Base-by-base conservation (phyloP, 306 rosid genomes). In the Quercus gilva region DNA sequence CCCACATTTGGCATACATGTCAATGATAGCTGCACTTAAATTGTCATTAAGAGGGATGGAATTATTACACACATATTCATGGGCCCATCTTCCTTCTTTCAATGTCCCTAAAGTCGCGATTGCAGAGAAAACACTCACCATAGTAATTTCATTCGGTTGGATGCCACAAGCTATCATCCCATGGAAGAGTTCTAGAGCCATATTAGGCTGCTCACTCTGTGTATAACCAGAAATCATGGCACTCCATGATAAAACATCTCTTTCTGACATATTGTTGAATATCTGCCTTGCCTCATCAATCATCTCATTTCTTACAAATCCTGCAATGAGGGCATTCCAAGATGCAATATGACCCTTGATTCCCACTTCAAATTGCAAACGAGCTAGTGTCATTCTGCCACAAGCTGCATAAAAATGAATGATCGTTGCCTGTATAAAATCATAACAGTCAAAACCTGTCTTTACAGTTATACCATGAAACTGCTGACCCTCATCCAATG, bases 1-100 rank as follows among this genome's bases (percentile, higher is more conserved):
- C 86, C 99, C 98, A 70, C 98, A 95, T 78, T 95, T 92, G 53
- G 98, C 91, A 83, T 95, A 92, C 99, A 95, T 91, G 80, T 95
- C 97, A 57, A 92, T 79, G 71, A 95, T 51, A 17, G 97, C 94
- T 17, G 98, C 94, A 73, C 85, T 82, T 74, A 95, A 85, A 79
- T 95, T 95, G 84, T 91, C 98, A 73, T 85, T 88, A 67, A 92
- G 86, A 77, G 88, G 88, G 79, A 95, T 87, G 74, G 87, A 86
- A 72, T 90, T 84, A 17, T 74, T 83, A 19, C 33, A 25, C 53
- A 90, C 69, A 76, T 87, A 92, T 68, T 90, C 90, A 64, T 88
- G 97, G 41, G 91, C 89, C 97, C 88, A 84, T 85, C 77, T 91
- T 76, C 95, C 99, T 75, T 91, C 95, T 74, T 71, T 81, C 83